Evolutionary conservation across 192 early-diverging fungal genomes (phyloP).

Genomic region (Lunasporangiospora selenospora): DNA sequence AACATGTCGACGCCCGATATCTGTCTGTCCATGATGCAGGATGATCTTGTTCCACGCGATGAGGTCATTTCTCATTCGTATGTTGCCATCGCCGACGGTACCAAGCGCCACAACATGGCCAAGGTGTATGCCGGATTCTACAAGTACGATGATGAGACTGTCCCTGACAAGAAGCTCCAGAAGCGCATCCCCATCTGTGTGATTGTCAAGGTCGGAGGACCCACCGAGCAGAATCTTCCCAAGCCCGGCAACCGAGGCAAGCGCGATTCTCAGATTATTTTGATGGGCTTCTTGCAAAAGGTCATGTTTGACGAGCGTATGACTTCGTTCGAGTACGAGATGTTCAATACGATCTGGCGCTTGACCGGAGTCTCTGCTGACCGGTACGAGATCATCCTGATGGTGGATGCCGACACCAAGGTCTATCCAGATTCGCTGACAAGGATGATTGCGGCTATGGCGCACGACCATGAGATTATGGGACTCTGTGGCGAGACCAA

Average conservation of each 20-base stretch:
- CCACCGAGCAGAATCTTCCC: constrained; percentile 60
- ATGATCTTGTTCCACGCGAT: constrained; percentile 55
- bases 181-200: constrained; percentile 71
- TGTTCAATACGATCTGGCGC: constrained; percentile 82
- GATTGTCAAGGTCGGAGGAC: constrained; percentile 76
- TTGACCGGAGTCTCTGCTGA: constrained; percentile 85
- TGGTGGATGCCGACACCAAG: constrained; percentile 90
- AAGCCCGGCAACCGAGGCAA: constrained; percentile 92
- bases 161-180: constrained; percentile 47
- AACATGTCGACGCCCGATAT: constrained; percentile 78
- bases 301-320: constrained; percentile 87
- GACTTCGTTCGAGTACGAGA: constrained; percentile 88
- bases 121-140: constrained; percentile 78
- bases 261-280: constrained; percentile 91
- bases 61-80: constrained; percentile 65
- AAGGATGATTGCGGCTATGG: constrained; percentile 82
- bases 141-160: constrained; percentile 64
- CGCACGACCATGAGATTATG: constrained; percentile 85
- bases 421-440: constrained; percentile 78
- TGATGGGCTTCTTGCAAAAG: constrained; percentile 89
- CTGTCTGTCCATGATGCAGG: constrained; percentile 78
- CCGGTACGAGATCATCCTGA: constrained; percentile 74
- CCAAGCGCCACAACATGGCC: constrained; percentile 76
- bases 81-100: constrained; percentile 72
- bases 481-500: constrained; percentile 97